Percentiles rank a stretch among this genome's conserved stretches.
Evolutionary conservation across 192 early-diverging fungal genomes (phyloP).

Genomic region (Coemansia sp.): DNA sequence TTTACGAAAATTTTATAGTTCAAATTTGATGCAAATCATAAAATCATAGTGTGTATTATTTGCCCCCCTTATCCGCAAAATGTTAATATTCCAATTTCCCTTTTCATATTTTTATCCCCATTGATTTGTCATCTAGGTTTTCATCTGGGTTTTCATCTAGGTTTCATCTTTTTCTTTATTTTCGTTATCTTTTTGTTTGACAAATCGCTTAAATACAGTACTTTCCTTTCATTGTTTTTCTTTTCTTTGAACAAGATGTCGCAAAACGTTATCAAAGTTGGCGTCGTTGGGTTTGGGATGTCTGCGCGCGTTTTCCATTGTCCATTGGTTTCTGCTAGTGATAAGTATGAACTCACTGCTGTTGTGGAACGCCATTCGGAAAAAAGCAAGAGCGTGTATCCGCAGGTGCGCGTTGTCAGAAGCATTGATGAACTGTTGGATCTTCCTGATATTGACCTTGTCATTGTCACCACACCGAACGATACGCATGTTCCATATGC

Average conservation of each 20-base stretch:
- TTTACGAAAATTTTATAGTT: too few relatives aligned
- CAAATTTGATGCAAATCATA: not conserved
- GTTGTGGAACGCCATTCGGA: constrained; percentile 61
- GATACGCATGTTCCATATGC: constrained; percentile 63
- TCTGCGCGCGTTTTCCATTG: constrained; percentile 62
- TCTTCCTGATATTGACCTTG: constrained; percentile 59
- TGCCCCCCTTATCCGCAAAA: too few relatives aligned
- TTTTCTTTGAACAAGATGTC: not conserved
- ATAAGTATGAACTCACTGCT: constrained; percentile 55
- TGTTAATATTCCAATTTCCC: too few relatives aligned
- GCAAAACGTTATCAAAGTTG: constrained; percentile 57
- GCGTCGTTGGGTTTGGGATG: constrained; percentile 70
- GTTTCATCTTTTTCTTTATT: not conserved
- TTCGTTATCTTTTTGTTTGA: not conserved
- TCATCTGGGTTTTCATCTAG: too few relatives aligned
- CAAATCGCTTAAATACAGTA: not conserved
- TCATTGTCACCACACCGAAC: constrained; percentile 76
- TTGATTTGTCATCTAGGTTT: too few relatives aligned
- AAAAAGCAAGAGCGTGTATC: constrained; percentile 50
- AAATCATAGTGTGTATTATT: too few relatives aligned
- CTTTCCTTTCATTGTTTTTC: not conserved
- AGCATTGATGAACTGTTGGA: constrained; percentile 59
- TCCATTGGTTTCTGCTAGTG: constrained; percentile 59
- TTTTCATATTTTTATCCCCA: not conserved
- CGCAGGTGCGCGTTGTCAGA: constrained; percentile 53